phyloP scores from a whole-genome alignment of 2,329 filamentous ascomycete species.

The Aspergillus novofumigatus region DNA sequence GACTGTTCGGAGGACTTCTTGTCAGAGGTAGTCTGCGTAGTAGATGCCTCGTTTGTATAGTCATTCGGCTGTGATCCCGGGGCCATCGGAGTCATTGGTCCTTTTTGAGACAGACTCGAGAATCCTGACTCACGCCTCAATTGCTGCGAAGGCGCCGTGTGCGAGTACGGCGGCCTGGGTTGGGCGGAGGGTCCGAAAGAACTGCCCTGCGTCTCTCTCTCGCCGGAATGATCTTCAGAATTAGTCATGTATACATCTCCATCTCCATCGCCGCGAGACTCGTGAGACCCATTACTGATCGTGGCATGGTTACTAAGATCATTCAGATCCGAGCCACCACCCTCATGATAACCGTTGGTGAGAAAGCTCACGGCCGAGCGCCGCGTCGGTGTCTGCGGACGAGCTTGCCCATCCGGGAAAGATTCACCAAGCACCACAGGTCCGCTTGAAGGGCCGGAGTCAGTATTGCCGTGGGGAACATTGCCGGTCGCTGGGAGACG shows the following conservation, averaged over 20 bases:
- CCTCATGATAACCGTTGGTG: conserved; percentile 55
- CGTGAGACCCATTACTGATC: conserved; percentile 55
- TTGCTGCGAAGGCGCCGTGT: conserved; percentile 45
- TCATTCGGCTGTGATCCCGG: conserved; percentile 56
- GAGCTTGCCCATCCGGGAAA: conserved; percentile 52
- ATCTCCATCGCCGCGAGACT: conserved; percentile 39
- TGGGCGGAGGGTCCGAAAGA: conserved; percentile 51
- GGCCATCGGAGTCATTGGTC: conserved; percentile 55
- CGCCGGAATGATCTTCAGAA: conserved; percentile 42
- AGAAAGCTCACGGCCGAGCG: conserved; percentile 43
- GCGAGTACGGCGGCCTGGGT: conserved; percentile 42
- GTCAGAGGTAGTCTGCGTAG: conserved; percentile 75
- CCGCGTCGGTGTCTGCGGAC: conserved; percentile 55
- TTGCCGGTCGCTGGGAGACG: conserved; percentile 49
- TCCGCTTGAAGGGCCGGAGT: conserved; percentile 47
- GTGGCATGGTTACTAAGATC: conserved; percentile 31
- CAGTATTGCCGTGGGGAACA: conserved; percentile 48
- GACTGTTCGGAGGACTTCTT: conserved; percentile 76
- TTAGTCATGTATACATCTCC: conserved; percentile 61
- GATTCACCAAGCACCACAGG: conserved; percentile 62
- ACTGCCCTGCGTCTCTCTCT: conserved; percentile 43
- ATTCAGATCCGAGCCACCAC: conserved; percentile 38
- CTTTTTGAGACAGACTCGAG: conserved; percentile 46
- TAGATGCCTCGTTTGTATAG: conserved; percentile 82
- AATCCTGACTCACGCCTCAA: conserved; percentile 43